These are phyloP conservation scores for Euphorbia lathyris DNA, from an alignment of 345 rosid genomes.

Conservation along the genomic window DNA sequence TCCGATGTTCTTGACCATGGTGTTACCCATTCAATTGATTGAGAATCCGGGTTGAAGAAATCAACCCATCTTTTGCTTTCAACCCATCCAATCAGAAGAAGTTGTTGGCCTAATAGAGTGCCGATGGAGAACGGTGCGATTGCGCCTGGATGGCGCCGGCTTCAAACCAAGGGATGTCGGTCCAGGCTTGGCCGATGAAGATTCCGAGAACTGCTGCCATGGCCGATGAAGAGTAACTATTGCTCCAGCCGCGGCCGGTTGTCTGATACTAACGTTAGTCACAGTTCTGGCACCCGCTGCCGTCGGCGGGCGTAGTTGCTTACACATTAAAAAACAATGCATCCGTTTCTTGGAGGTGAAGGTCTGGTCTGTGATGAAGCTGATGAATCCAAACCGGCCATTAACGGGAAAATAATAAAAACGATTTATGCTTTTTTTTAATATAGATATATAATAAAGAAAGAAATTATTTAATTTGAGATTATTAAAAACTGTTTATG, in stretches of 20 bases:
- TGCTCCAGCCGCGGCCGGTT: constrained; percentile 77
- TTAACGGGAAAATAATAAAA: too few species aligned
- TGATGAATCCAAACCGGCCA: too few species aligned
- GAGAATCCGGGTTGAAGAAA: constrained; percentile 94
- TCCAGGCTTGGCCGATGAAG: constrained; percentile 94
- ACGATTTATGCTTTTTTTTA: too few species aligned
- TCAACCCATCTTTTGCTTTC: constrained; percentile 99
- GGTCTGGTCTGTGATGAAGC: too few species aligned
- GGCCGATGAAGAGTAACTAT: constrained; percentile 78
- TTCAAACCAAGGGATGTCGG: constrained; percentile 94
- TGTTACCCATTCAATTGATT: too few species aligned
- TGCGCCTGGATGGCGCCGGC: constrained; percentile 87
- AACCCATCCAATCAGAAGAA: constrained; percentile 96
- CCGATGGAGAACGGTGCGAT: too few species aligned
- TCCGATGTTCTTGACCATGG: too few species aligned
- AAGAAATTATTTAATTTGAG: too few species aligned
- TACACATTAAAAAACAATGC: constrained; percentile 77
- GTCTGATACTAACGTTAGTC: too few species aligned
- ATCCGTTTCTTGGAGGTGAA: constrained; percentile 74
- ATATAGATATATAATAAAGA: too few species aligned
- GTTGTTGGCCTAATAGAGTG: constrained; percentile 79
- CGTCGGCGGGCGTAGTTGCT: constrained; percentile 80
- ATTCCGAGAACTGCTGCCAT: constrained; percentile 88
- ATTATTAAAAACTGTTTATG: too few species aligned
- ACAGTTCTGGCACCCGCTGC: constrained; percentile 80